Evolutionary conservation across 192 early-diverging fungal species (phyloP), one percentile per base, ranked within the genome.

Genomic region (Coemansia sp.): DNA sequence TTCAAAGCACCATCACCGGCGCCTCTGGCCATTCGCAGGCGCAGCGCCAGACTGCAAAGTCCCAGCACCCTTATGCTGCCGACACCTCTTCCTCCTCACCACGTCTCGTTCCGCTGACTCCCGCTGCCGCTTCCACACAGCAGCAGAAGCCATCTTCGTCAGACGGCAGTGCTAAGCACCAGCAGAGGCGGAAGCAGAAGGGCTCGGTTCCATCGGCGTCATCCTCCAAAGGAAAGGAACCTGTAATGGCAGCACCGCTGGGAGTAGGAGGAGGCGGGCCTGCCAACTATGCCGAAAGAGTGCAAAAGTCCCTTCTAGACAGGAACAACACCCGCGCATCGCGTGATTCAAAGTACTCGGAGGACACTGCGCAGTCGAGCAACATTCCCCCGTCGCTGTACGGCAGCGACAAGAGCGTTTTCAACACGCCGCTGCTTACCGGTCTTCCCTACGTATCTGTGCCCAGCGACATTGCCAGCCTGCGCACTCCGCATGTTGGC

Each of bases 341-440:
- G 4, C 65, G 55, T 41, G 74, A 67, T 2, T 76, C 79, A 10
- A 72, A 77, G 68, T 60, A 73, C 57, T 76, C 79, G 39, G 56
- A 39, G 11, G 74, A 43, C 55, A 76, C 74, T 2, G 68, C 54
- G 40, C 74, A 71, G 66, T 82, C 80, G 19, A 82, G 80, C 76
- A 82, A 82, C 63, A 58, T 74, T 12, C 63, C 75, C 40, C 80
- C 80, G 22, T 82, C 80, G 62, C 72, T 82, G 52, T 82, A 69
- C 65, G 80, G 80, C 65, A 74, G 72, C 66, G 80, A 82, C 72
- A 73, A 76, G 48, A 82, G 80, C 56, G 49, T 58, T 3, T 82
- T 82, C 57, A 68, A 58, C 63, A 77, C 80, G 40, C 80, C 80
- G 15, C 60, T 82, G 62, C 66, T 82, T 3, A 67, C 75, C 3